phyloP scores from a whole-genome alignment of 257 asterid genomes.

The Orobanche coerulescens region DNA sequence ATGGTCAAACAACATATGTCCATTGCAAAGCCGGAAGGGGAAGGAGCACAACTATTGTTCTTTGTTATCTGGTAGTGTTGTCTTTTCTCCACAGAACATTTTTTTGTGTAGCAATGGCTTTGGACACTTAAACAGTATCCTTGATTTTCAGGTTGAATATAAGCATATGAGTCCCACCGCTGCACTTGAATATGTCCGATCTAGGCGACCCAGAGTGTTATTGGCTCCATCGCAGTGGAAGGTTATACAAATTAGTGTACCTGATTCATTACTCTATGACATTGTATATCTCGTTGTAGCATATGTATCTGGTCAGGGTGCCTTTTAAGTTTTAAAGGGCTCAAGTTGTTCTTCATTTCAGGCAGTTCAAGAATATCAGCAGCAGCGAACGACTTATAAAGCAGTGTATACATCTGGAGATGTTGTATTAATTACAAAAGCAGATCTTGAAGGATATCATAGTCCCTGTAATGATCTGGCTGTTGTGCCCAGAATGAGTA shows the following conservation, averaged over 20 bases:
- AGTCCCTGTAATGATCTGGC: constrained; percentile 41
- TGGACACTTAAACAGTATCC: neutral
- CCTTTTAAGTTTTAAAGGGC: neutral
- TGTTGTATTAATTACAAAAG: constrained; percentile 74
- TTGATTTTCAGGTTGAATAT: constrained; percentile 58
- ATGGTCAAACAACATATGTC: constrained; percentile 67
- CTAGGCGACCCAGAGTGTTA: constrained; percentile 75
- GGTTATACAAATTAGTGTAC: constrained; percentile 33
- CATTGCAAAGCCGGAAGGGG: constrained; percentile 98
- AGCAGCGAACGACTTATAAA: constrained; percentile 37
- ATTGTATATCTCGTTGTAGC: too few relatives aligned
- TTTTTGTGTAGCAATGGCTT: neutral
- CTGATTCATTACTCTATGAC: too few relatives aligned
- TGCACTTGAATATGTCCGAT: constrained; percentile 79
- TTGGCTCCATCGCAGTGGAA: constrained; percentile 90
- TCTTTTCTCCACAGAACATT: neutral
- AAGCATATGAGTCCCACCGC: constrained; percentile 74
- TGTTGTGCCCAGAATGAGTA: constrained; percentile 30
- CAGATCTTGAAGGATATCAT: constrained; percentile 82
- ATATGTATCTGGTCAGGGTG: neutral
- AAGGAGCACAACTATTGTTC: constrained; percentile 91
- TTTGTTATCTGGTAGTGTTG: constrained; percentile 65
- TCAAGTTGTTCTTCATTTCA: constrained; percentile 25
- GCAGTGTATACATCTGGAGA: constrained; percentile 52
- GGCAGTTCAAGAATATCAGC: constrained; percentile 86